These are phyloP conservation scores for Kazachstania viticola DNA, from an alignment of 805 yeast species.

Conservation along the genomic window DNA sequence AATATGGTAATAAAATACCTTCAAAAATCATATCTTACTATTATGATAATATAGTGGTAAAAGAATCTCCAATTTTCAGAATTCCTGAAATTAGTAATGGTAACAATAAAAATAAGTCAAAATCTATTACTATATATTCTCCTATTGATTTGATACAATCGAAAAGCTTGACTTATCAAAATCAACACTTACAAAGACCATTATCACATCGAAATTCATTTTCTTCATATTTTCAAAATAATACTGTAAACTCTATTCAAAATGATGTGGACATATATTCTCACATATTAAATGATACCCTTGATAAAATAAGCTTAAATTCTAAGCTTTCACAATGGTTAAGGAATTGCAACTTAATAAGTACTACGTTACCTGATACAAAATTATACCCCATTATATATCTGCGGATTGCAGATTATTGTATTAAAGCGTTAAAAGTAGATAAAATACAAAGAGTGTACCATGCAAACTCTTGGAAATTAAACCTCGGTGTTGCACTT, in stretches of 20 bases:
- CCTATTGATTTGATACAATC: background rate
- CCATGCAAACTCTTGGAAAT: background rate
- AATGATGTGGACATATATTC: constrained; percentile 20
- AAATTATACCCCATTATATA: too few species aligned
- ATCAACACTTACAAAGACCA: constrained; percentile 10
- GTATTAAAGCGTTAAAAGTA: background rate
- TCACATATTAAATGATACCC: constrained; percentile 9
- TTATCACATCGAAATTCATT: constrained; percentile 1
- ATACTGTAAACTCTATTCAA: background rate
- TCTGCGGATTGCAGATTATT: background rate
- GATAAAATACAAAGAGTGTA: background rate
- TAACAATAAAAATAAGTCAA: background rate
- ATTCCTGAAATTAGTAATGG: background rate
- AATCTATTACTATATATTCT: background rate
- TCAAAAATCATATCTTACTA: constrained; percentile 41
- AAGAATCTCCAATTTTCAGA: constrained; percentile 35
- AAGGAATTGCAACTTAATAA: background rate
- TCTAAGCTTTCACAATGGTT: background rate
- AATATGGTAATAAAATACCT: constrained; percentile 20
- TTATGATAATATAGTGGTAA: constrained; percentile 52
- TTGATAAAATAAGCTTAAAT: background rate
- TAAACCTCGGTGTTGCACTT: background rate
- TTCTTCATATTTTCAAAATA: constrained; percentile 12
- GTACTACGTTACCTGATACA: background rate
- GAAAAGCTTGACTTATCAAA: background rate